phyloP scores from a whole-genome alignment of 2,329 filamentous ascomycete genomes.

The Colletotrichum gloeosporioides region DNA sequence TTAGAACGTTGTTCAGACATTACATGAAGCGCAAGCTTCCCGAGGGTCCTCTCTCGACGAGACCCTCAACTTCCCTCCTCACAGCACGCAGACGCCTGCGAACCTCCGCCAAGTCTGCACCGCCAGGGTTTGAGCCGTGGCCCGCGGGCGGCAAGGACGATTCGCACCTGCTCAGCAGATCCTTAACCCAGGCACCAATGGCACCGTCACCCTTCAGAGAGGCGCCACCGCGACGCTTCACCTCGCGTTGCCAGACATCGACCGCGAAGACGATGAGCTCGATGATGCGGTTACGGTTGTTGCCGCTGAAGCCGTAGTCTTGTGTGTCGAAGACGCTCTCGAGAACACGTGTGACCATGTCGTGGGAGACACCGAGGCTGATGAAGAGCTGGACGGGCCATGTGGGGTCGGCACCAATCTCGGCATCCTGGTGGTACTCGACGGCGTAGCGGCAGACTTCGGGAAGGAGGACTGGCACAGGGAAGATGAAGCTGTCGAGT shows the following conservation, averaged over 20 bases:
- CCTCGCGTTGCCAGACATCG: constrained; percentile 54
- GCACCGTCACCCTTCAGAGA: constrained; percentile 40
- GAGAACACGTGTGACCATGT: constrained; percentile 60
- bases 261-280: constrained; percentile 60
- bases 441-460: constrained; percentile 68
- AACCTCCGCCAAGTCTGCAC: constrained; percentile 49
- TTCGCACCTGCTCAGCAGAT: constrained; percentile 58
- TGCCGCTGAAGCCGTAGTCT: constrained; percentile 62
- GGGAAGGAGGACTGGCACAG: constrained; percentile 64
- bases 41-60: constrained; percentile 47
- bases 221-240: constrained; percentile 50
- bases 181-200: constrained; percentile 50
- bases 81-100: constrained; percentile 46
- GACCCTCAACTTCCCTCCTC: constrained; percentile 47
- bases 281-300: constrained; percentile 53
- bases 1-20: constrained; percentile 20
- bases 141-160: constrained; percentile 44
- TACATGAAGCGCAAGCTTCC: constrained; percentile 52
- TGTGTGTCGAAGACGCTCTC: constrained; percentile 64
- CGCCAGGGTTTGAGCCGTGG: constrained; percentile 48
- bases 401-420: constrained; percentile 59
- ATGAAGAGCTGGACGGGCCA: constrained; percentile 65
- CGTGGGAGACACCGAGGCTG: constrained; percentile 60
- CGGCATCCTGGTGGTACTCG: constrained; percentile 62
- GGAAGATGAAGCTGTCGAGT: constrained; percentile 71